phyloP scores from a whole-genome alignment of 257 asterid species.

The Capsicum pubescens region DNA sequence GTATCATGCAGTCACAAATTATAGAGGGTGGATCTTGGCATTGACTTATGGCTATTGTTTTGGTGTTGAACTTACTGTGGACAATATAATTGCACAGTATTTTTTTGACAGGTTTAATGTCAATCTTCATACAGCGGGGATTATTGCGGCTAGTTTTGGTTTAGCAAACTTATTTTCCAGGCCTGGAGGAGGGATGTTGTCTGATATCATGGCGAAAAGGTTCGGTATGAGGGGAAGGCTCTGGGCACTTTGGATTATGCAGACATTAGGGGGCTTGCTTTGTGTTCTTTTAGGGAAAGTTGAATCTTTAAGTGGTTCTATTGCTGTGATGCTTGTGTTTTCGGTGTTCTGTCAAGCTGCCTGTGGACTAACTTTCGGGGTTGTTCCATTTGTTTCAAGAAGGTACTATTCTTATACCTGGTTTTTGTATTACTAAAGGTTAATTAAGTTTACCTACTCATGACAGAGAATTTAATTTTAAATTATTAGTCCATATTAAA shows the following conservation, averaged over 20 bases:
- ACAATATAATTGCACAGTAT: too few species aligned
- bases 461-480: not conserved
- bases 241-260: conserved; percentile 78
- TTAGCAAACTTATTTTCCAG: conserved; percentile 61
- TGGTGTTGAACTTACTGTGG: conserved; percentile 52
- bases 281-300: conserved; percentile 46
- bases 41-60: conserved; percentile 85
- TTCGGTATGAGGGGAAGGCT: conserved; percentile 88
- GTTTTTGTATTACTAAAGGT: not conserved
- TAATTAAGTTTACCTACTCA: not conserved
- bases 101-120: too few species aligned
- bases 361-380: conserved; percentile 92
- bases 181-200: conserved; percentile 85
- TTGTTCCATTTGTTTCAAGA: conserved; percentile 80
- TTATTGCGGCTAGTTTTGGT: too few species aligned
- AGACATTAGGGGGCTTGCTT: conserved; percentile 64
- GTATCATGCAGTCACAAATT: conserved; percentile 51
- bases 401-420: conserved; percentile 47
- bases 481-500: too few species aligned
- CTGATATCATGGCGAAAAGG: conserved; percentile 63
- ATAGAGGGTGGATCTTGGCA: conserved; percentile 84
- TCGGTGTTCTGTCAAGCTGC: conserved; percentile 89
- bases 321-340: conserved; percentile 69
- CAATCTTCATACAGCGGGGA: too few species aligned
- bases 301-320: conserved; percentile 55